Evolutionary conservation across 2,329 filamentous ascomycete genomes (phyloP).

Genomic region (Sporothrix euskadiensis): DNA sequence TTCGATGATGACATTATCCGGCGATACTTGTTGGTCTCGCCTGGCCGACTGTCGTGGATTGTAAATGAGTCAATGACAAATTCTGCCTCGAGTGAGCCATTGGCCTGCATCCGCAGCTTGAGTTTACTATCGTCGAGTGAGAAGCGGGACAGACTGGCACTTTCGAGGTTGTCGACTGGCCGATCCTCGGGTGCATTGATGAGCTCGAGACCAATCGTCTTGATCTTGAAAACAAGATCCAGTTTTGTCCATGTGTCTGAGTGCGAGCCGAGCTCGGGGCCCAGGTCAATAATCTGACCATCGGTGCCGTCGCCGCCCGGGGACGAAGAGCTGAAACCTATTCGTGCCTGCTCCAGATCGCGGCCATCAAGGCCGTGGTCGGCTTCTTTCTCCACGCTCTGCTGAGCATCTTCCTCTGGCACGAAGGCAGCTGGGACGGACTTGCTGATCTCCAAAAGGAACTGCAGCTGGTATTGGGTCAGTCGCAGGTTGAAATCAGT

Average conservation of each 20-base stretch:
- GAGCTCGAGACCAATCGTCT: conserved; percentile 84
- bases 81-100: conserved; percentile 88
- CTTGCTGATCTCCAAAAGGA: conserved; percentile 81
- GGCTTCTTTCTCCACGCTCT: conserved; percentile 67
- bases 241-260: conserved; percentile 85
- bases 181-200: conserved; percentile 73
- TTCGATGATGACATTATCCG: conserved; percentile 98
- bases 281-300: conserved; percentile 54
- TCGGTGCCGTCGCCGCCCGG: conserved; percentile 31
- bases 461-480: conserved; percentile 88
- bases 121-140: conserved; percentile 89
- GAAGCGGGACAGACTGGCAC: conserved; percentile 87
- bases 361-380: conserved; percentile 69
- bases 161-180: conserved; percentile 75
- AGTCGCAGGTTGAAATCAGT: conserved; percentile 89
- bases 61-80: conserved; percentile 92
- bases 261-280: conserved; percentile 69
- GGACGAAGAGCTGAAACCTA: conserved; percentile 37
- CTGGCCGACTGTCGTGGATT: conserved; percentile 85
- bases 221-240: conserved; percentile 86
- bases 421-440: conserved; percentile 87
- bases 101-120: conserved; percentile 90
- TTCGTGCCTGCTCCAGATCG: conserved; percentile 52
- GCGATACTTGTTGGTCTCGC: conserved; percentile 90
- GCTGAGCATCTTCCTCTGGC: conserved; percentile 56